Evolutionary conservation across 1,284 basidiomycete species (phyloP), one percentile per base, ranked within the genome.

Genomic region (Apiotrichum porosum): DNA sequence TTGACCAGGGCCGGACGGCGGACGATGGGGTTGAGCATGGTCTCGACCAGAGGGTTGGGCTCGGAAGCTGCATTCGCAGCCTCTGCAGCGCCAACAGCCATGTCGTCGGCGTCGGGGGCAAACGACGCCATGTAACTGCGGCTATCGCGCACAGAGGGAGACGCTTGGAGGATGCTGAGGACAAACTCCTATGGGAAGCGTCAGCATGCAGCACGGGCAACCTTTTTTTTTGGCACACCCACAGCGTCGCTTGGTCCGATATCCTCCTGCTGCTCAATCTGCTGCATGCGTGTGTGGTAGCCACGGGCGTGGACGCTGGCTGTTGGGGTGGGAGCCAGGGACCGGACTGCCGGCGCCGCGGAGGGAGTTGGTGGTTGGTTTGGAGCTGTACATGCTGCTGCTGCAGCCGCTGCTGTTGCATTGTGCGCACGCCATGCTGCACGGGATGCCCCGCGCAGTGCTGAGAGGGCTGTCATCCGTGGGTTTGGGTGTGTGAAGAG

Each of bases 81-180:
- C 26, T 28, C 26, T 63, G 58, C 55, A n/a, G 54, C 60, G 46
- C 52, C 53, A 12, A 36, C 50, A 12, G 38, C 49, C 1, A 46
- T 13, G 36, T 42, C 44, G 43, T 51, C 40, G 60, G 54, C 37
- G 38, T 47, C 44, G 40, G 57, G 61, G 12, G 75, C 77, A 57
- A 99, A 97, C 26, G 84, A 88, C 35, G 84, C 85, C 14, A 97
- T 81, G 72, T 97, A 98, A 1, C 84, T 83, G 51, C 84, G 85
- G 33, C 90, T 87, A 72, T 98, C 95, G 60, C 95, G 80, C 47
- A 85, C 74, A 2, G 94, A 97, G 9, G 95, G 93, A 53, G 90
- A 91, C 31, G 95, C 87, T 57, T 88, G 84, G 45, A 99, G 79
- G 62, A 99, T 88, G 40, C 91, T 94, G 44, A 98, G 77, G 68